Evolutionary conservation across 148 eudicot genomes (phyloP).

Genomic region (Spergularia marina): DNA sequence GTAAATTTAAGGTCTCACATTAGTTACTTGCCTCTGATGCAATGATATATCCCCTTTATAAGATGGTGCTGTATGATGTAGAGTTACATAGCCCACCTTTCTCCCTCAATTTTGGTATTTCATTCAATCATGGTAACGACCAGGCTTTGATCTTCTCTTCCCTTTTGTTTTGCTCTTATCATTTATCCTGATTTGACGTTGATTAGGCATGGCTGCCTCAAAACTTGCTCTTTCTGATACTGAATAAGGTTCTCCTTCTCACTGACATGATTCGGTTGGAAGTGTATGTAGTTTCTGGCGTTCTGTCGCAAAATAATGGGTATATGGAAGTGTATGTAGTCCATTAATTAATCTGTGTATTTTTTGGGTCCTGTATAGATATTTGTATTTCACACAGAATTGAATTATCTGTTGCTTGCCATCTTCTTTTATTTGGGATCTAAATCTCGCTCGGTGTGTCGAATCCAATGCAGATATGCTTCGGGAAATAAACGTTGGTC

Average conservation of each 20-base stretch:
- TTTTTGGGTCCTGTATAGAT: background rate
- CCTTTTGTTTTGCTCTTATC: background rate
- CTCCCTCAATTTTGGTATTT: background rate
- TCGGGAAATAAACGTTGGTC: constrained; percentile 40
- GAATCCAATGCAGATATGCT: constrained; percentile 48
- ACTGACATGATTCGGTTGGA: constrained; percentile 11
- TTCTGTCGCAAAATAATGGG: constrained; percentile 11
- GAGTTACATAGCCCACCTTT: background rate
- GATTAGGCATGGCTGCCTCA: constrained; percentile 16
- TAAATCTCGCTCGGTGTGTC: background rate
- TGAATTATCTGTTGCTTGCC: background rate
- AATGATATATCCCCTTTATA: constrained; percentile 7
- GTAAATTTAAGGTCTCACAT: constrained; percentile 14
- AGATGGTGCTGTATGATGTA: background rate
- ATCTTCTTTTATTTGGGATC: background rate
- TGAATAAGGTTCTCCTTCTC: constrained; percentile 11
- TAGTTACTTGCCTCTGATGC: background rate
- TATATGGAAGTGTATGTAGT: too few species aligned
- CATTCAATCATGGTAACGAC: constrained; percentile 14
- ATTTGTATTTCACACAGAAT: background rate
- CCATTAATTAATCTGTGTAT: background rate
- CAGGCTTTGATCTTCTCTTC: background rate
- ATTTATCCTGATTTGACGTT: background rate
- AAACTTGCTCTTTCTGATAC: constrained; percentile 8
- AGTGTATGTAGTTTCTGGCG: constrained; percentile 16